These are phyloP conservation scores for Paratinospora sagittata DNA, from an alignment of 164 flowering plant genomes.

Conservation along the genomic window DNA sequence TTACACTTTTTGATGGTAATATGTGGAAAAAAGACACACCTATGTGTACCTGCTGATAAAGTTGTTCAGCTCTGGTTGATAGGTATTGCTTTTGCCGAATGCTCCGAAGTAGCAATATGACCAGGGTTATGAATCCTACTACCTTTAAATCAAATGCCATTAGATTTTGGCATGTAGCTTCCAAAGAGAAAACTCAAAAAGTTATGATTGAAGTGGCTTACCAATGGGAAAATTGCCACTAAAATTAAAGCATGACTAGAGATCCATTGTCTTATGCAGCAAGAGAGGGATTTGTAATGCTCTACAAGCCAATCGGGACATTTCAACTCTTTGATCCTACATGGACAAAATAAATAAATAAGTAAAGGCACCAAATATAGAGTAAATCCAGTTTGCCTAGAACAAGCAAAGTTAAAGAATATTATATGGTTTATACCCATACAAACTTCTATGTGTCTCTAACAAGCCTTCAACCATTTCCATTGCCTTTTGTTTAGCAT, in stretches of 20 bases:
- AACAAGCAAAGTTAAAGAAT: constrained; percentile 6
- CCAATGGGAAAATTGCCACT: constrained; percentile 45
- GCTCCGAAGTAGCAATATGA: constrained; percentile 30
- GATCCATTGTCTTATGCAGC: constrained; percentile 59
- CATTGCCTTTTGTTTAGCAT: constrained; percentile 48
- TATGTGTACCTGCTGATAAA: constrained; percentile 62
- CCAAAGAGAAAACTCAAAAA: constrained; percentile 20
- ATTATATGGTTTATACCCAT: constrained; percentile 71
- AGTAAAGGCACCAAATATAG: neutral
- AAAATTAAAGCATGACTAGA: constrained; percentile 38
- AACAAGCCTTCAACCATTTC: constrained; percentile 33
- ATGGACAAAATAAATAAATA: constrained; percentile 2
- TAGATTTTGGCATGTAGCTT: constrained; percentile 8
- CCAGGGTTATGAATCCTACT: constrained; percentile 26
- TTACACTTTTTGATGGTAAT: neutral
- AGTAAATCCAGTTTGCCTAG: neutral
- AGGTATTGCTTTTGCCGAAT: constrained; percentile 33
- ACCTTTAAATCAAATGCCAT: constrained; percentile 50
- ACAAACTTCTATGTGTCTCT: constrained; percentile 36
- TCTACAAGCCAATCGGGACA: constrained; percentile 77
- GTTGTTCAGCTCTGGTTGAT: constrained; percentile 64
- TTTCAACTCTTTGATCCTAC: constrained; percentile 67
- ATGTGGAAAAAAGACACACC: neutral
- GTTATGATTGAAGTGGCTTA: constrained; percentile 30
- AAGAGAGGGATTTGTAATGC: constrained; percentile 58